These are phyloP conservation scores for Dothistroma septosporum DNA, from an alignment of 2,329 filamentous ascomycete species.

Conservation along the genomic window DNA sequence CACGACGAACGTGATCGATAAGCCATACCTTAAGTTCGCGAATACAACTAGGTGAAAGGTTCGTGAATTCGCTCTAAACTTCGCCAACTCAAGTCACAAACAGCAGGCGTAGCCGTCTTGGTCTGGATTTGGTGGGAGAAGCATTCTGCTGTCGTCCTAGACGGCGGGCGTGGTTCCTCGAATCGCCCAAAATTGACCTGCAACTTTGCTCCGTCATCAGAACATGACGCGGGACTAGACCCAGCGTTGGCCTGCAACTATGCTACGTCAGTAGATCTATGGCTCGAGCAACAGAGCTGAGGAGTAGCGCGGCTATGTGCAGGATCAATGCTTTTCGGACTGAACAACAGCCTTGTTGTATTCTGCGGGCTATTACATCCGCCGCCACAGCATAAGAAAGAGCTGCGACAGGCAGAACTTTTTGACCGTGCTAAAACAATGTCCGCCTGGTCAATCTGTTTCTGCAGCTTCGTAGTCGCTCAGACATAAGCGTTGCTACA, in stretches of 20 bases:
- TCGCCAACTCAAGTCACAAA: background rate
- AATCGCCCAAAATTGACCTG: background rate
- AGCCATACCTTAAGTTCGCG: background rate
- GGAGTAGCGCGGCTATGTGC: background rate
- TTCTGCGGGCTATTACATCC: background rate
- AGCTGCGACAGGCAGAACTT: background rate
- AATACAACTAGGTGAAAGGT: background rate
- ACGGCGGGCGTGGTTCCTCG: background rate
- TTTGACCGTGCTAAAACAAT: too few species aligned
- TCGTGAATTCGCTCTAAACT: background rate
- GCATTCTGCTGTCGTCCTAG: background rate
- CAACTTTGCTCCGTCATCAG: background rate
- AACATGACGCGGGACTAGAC: background rate
- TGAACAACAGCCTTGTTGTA: background rate
- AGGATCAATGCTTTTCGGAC: background rate
- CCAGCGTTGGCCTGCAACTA: background rate
- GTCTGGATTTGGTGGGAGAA: background rate
- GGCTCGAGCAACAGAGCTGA: background rate
- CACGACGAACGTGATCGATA: background rate
- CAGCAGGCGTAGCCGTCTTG: background rate
- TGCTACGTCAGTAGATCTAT: background rate
- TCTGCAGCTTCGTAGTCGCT: background rate
- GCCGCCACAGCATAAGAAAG: background rate
- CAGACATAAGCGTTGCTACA: background rate
- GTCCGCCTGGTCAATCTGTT: too few species aligned